A percentile compares a stretch with the other conserved stretches of the same genome.
These are phyloP conservation scores for Sextonia rubra DNA, from an alignment of 164 flowering plant species.

Conservation along the genomic window DNA sequence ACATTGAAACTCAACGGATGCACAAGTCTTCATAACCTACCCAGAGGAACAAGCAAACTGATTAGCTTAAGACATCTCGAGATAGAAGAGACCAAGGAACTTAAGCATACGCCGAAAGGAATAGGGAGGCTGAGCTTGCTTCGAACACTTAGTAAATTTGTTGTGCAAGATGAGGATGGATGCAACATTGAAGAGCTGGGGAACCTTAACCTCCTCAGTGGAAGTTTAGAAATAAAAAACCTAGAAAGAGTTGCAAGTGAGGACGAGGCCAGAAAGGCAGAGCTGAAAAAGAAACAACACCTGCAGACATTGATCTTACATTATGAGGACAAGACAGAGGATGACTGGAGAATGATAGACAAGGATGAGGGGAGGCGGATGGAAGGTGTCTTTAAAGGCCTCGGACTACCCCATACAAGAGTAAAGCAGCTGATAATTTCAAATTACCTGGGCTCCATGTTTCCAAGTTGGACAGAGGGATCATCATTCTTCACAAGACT, in stretches of 20 bases:
- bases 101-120: neutral
- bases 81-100: neutral
- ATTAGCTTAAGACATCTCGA: constrained; percentile 8
- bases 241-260: neutral
- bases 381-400: neutral
- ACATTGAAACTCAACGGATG: neutral
- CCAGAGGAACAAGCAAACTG: neutral
- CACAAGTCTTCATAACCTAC: neutral
- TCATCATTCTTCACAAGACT: neutral
- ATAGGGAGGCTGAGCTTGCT: constrained; percentile 4
- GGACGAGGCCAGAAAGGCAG: constrained; percentile 1
- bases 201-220: constrained; percentile 9
- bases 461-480: constrained; percentile 5
- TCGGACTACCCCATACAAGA: neutral
- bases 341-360: neutral
- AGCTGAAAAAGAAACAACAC: neutral
- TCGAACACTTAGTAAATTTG: constrained; percentile 1
- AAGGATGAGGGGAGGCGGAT: neutral
- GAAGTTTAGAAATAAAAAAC: neutral
- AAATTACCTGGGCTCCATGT: neutral
- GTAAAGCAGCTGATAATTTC: neutral
- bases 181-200: constrained; percentile 8
- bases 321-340: neutral
- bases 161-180: neutral
- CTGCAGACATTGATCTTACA: neutral